phyloP scores from a whole-genome alignment of 352 stramenopile genomes.

The Phytophthora sansomeana region DNA sequence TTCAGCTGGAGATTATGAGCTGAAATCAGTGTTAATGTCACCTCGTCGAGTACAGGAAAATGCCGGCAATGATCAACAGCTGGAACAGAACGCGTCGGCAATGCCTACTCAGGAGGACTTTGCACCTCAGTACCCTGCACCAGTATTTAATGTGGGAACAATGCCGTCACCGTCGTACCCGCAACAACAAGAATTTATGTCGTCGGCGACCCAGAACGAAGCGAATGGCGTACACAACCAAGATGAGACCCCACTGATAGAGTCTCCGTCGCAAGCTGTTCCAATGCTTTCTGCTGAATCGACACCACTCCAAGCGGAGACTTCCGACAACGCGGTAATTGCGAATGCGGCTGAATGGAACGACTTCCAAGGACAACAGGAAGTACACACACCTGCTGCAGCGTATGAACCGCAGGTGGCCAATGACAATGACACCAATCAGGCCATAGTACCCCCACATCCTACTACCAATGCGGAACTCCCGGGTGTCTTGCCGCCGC shows the following conservation, averaged over 20 bases:
- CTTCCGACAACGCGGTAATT: neutral
- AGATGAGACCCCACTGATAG: slow-evolving; percentile 13
- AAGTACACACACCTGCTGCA: slow-evolving; percentile 1
- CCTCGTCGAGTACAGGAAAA: slow-evolving; percentile 28
- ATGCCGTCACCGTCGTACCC: slow-evolving; percentile 23
- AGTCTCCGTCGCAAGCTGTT: slow-evolving; percentile 22
- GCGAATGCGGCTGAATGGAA: slow-evolving; percentile 11
- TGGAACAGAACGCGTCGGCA: slow-evolving; percentile 14
- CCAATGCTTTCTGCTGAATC: slow-evolving; percentile 17
- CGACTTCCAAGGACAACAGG: slow-evolving; percentile 6
- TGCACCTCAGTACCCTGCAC: slow-evolving; percentile 22
- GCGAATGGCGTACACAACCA: slow-evolving; percentile 12
- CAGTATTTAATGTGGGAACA: slow-evolving; percentile 30
- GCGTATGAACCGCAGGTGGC: neutral
- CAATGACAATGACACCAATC: neutral
- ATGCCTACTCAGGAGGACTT: slow-evolving; percentile 6
- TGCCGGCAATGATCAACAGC: neutral
- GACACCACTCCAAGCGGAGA: neutral
- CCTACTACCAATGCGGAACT: slow-evolving; percentile 1
- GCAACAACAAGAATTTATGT: slow-evolving; percentile 19
- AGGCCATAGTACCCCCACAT: neutral
- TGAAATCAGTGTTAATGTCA: slow-evolving; percentile 48
- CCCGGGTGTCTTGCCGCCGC: neutral
- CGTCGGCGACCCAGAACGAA: slow-evolving; percentile 9
- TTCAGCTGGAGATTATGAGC: slow-evolving; percentile 37